phyloP scores from a whole-genome alignment of 768 basidiomycete genomes.

The Termitomyces heimii region DNA sequence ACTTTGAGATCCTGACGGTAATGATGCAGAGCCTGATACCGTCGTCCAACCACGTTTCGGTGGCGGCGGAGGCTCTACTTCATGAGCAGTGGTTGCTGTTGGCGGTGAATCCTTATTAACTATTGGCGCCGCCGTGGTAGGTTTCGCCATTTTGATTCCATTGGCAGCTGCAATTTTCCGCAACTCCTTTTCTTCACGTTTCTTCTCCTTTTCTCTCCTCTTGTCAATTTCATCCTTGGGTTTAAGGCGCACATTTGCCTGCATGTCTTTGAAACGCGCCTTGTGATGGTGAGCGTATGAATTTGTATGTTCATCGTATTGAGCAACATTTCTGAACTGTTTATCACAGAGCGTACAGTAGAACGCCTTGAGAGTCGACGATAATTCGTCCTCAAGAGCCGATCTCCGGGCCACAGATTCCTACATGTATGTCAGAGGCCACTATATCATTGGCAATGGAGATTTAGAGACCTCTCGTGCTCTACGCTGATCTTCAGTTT shows the following conservation, averaged over 20 bases:
- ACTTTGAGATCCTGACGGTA: conserved; percentile 23
- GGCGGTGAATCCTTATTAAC: conserved; percentile 16
- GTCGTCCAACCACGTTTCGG: conserved; percentile 49
- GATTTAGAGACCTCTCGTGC: conserved; percentile 53
- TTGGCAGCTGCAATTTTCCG: conserved; percentile 79
- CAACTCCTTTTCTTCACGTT: conserved; percentile 80
- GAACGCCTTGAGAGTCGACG: conserved; percentile 62
- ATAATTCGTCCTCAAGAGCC: conserved; percentile 65
- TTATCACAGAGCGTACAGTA: conserved; percentile 84
- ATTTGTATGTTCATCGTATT: conserved; percentile 87
- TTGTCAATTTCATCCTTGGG: conserved; percentile 64
- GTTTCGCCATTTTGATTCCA: conserved; percentile 65
- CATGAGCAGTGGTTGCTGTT: conserved; percentile 18
- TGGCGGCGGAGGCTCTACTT: conserved; percentile 14
- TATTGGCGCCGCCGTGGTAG: conserved; percentile 15
- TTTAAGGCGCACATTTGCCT: conserved; percentile 62
- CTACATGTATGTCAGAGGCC: conserved; percentile 27
- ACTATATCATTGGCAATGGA: background rate
- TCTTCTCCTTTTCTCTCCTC: conserved; percentile 81
- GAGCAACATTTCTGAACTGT: conserved; percentile 80
- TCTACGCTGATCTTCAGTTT: conserved; percentile 71
- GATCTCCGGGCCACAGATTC: conserved; percentile 57
- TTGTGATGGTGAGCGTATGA: conserved; percentile 87
- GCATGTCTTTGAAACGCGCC: conserved; percentile 77
- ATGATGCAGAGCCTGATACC: conserved; percentile 18